Evolutionary conservation across 139 green algal species (phyloP), one percentile per base, ranked within the genome.

Genomic region (Monoraphidium neglectum): DNA sequence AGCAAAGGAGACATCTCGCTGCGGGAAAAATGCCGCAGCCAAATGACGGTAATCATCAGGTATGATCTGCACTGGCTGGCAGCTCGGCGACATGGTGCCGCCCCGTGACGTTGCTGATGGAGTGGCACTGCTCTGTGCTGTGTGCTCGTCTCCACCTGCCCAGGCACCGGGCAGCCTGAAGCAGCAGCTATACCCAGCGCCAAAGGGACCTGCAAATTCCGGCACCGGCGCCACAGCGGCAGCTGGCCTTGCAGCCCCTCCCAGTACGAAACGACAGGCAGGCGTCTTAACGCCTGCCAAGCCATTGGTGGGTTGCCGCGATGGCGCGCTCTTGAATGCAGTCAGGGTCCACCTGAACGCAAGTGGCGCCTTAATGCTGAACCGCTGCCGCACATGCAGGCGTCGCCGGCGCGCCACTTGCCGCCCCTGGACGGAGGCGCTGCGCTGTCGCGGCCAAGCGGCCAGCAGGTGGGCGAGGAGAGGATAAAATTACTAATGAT

Each of bases 161-260:
- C 70, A 59, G 3, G 70, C 66, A 18, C 26, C 57, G 32, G 70
- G 33, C 59, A 33, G 37, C 30, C 35, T 79, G 47, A 23, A 47
- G 32, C 72, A 73, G 60, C 73, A 79, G 63, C 63, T 79, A 13
- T 79, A 79, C 66, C 64, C 64, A 26, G 37, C 32, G 30, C 33
- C 62, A 21, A 0, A 16, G 35, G 37, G 18, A 46, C 28, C 61
- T 15, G 33, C 72, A 60, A 16, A 78, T 65, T 60, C 28, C 40
- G 28, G 60, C 64, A 10, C 16, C 32, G 23, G 72, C 64, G 24
- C 13, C 57, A 18, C 37, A 21, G 3, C 62, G 35, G n/a, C 59
- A 77, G 30, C 16, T 57, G 36, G 46, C 72, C 16, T 15, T 70
- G 2, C 70, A 57, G n/a, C 72, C 72, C 21, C 18, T 21, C 21